phyloP scores from a whole-genome alignment of 1,284 basidiomycete genomes.

The Ganoderma sp. region DNA sequence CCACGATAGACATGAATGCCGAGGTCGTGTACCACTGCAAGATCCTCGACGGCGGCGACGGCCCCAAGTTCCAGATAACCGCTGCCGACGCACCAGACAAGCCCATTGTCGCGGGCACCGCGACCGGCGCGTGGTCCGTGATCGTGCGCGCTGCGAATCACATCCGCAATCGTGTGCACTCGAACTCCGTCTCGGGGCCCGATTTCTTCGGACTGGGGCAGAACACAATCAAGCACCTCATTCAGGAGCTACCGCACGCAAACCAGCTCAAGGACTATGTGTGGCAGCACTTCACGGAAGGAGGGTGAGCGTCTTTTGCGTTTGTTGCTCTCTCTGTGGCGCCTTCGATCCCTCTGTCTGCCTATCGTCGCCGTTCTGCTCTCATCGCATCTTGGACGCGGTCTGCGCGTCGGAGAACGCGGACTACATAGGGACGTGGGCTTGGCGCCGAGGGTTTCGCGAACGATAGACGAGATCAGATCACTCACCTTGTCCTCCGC shows the following conservation, averaged over 20 bases:
- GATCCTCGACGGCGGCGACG: constrained; percentile 82
- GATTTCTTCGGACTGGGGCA: constrained; percentile 85
- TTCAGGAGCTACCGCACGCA: constrained; percentile 77
- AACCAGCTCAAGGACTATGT: constrained; percentile 76
- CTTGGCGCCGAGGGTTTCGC: constrained; percentile 11
- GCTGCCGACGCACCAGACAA: constrained; percentile 69
- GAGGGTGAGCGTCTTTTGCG: constrained; percentile 62
- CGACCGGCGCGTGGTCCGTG: constrained; percentile 81
- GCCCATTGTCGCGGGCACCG: constrained; percentile 78
- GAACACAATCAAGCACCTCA: constrained; percentile 84
- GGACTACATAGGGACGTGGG: neutral
- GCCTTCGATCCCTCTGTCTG: constrained; percentile 10
- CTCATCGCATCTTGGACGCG: neutral
- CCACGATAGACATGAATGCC: constrained; percentile 65
- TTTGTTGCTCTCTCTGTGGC: constrained; percentile 18
- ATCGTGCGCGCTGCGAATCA: constrained; percentile 81
- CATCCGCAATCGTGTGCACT: constrained; percentile 77
- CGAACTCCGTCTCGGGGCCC: constrained; percentile 82
- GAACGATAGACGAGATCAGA: constrained; percentile 14
- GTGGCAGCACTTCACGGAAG: constrained; percentile 82
- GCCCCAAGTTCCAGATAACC: constrained; percentile 81
- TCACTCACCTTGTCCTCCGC: constrained; percentile 25
- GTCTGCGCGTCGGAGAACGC: neutral
- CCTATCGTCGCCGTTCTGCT: neutral
- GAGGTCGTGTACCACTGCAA: constrained; percentile 80